Evolutionary conservation across 2,329 filamentous ascomycete genomes (phyloP).

Genomic region (Alternaria sp.): DNA sequence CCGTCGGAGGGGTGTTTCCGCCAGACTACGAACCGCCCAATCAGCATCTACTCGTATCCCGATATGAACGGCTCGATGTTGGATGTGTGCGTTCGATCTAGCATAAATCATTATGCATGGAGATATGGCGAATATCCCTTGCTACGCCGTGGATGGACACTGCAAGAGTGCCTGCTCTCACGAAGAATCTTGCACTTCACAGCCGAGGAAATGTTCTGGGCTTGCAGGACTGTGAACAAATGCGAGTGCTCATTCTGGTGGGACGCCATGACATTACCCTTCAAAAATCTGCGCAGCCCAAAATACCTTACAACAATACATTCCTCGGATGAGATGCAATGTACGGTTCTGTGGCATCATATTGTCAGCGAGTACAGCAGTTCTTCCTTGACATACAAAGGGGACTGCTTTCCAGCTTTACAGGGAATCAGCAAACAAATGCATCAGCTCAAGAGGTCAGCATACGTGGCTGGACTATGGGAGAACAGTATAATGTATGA

Average conservation of each 20-base stretch:
- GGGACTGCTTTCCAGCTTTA: constrained; percentile 10
- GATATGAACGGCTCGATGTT: background rate
- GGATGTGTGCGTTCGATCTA: background rate
- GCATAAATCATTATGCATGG: background rate
- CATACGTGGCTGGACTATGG: constrained; percentile 9
- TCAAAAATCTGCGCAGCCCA: background rate
- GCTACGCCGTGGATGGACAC: constrained; percentile 7
- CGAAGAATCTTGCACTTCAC: constrained; percentile 6
- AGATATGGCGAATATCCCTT: background rate
- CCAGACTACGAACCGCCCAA: background rate
- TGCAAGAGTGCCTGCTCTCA: constrained; percentile 15
- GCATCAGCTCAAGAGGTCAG: background rate
- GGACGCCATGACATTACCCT: background rate
- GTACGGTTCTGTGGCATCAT: background rate
- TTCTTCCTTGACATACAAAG: background rate
- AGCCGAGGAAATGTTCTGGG: constrained; percentile 11
- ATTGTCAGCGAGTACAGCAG: background rate
- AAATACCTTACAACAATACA: background rate
- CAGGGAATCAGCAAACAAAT: constrained; percentile 9
- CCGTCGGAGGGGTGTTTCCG: constrained; percentile 11
- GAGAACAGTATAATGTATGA: background rate
- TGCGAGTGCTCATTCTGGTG: background rate
- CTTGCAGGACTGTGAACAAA: constrained; percentile 3
- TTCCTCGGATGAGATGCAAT: background rate
- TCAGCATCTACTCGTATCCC: background rate